A percentile compares a stretch with the other conserved stretches of the same genome.
phyloP scores from a whole-genome alignment of 805 yeast genomes.

The Starmerella riodocensis region DNA sequence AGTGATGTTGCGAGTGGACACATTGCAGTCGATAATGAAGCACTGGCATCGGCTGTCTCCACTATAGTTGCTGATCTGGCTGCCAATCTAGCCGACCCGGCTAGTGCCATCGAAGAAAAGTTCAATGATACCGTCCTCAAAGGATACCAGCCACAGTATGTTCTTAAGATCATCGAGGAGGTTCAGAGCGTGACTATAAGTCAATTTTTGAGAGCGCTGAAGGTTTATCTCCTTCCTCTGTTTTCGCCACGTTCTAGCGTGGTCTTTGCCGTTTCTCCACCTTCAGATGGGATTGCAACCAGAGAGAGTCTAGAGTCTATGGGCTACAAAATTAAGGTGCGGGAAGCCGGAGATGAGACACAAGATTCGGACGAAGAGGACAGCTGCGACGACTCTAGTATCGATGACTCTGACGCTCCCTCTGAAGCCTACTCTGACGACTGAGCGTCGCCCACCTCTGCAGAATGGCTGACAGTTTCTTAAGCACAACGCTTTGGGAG shows the following conservation, averaged over 20 bases:
- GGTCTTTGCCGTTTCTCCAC: constrained; percentile 63
- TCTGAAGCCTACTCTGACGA: too few relatives aligned
- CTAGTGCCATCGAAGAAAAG: constrained; percentile 52
- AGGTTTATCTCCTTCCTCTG: constrained; percentile 49
- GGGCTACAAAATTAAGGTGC: constrained; percentile 52
- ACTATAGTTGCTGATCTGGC: constrained; percentile 64
- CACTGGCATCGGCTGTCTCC: constrained; percentile 62
- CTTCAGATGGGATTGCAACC: constrained; percentile 41
- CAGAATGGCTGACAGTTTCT: too few relatives aligned
- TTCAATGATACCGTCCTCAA: constrained; percentile 53
- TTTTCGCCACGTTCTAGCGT: constrained; percentile 46
- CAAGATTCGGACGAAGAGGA: constrained; percentile 20
- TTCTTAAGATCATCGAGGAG: constrained; percentile 38
- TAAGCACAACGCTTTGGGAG: too few relatives aligned
- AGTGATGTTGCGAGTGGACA: constrained; percentile 44
- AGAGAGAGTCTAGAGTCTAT: constrained; percentile 34
- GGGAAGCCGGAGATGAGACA: constrained; percentile 32
- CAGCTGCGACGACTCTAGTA: constrained; percentile 18
- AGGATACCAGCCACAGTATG: constrained; percentile 58
- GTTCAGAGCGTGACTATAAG: constrained; percentile 39
- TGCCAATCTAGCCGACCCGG: constrained; percentile 47
- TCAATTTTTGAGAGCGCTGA: constrained; percentile 36
- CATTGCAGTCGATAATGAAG: constrained; percentile 40
- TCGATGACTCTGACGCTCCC: too few relatives aligned
- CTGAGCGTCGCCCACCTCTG: too few relatives aligned